Evolutionary conservation across 1,284 basidiomycete species (phyloP).

Genomic region (Agroathelia rolfsii): DNA sequence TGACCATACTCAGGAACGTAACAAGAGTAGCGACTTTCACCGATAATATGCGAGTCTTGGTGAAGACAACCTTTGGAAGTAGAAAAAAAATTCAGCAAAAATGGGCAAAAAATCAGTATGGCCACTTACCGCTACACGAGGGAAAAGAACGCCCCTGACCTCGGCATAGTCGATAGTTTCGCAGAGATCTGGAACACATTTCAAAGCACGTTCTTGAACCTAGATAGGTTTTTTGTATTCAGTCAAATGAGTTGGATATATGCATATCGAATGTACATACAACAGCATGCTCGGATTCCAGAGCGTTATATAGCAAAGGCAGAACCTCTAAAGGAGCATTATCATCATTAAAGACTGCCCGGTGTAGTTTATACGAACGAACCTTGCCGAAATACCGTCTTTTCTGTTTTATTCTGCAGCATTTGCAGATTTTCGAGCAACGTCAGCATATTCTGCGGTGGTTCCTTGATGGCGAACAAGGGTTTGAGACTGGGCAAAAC

Average conservation of each 20-base stretch:
- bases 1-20: constrained; percentile 89
- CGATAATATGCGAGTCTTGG: constrained; percentile 75
- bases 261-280: constrained; percentile 27
- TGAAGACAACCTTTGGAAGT: constrained; percentile 66
- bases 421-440: constrained; percentile 83
- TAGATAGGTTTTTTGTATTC: constrained; percentile 23
- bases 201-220: constrained; percentile 90
- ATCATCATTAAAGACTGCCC: background rate
- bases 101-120: background rate
- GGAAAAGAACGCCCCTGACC: constrained; percentile 78
- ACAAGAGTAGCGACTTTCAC: constrained; percentile 86
- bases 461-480: constrained; percentile 86
- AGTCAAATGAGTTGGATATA: background rate
- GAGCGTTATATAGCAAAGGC: constrained; percentile 88
- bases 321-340: constrained; percentile 61
- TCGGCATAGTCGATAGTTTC: constrained; percentile 92
- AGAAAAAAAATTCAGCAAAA: constrained; percentile 3
- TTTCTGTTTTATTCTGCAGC: constrained; percentile 86
- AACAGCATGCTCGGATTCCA: constrained; percentile 85
- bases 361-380: constrained; percentile 21
- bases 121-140: constrained; percentile 71
- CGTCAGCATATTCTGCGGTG: constrained; percentile 93
- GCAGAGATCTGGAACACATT: constrained; percentile 78
- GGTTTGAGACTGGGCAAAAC: constrained; percentile 88
- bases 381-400: constrained; percentile 83